Evolutionary conservation across 2,329 filamentous ascomycete genomes (phyloP), one percentile per base, ranked within the genome.

Genomic region (Ploettnerulaceae sp.): DNA sequence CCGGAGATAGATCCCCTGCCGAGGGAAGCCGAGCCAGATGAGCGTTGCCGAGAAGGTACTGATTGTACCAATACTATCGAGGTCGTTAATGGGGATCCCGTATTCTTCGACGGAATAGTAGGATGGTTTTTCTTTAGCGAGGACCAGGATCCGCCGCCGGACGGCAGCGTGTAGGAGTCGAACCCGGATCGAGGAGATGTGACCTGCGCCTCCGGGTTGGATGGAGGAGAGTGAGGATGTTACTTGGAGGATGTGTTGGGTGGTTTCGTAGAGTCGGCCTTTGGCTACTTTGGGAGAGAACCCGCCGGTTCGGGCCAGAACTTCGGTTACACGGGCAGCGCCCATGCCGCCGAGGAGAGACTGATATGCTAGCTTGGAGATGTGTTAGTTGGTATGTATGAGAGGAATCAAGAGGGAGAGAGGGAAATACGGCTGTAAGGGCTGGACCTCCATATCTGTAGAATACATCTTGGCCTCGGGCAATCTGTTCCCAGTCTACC

Each of bases 401-500:
- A 28, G n/a, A 3, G 20, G 4, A 18, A 21, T n/a, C 8, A 12
- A 15, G 14, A 29, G 5, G 8, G 5, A 29, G n/a, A 11, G 4
- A 33, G 29, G 33, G 12, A 56, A 66, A 57, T 59, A 72, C 71
- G 7, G 69, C 79, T 6, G 81, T 84, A 15, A 89, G 65, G 17
- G 76, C 76, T 1, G 83, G 77, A 0, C 79, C 80, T 14, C 79
- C 84, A 63, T 89, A 90, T 26, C 86, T 77, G 63, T 87, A 89
- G 59, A 89, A 88, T 0, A 89, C 77, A 55, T 85, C 77, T 61
- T 91, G 86, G 0, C 86, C 86, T 58, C 86, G 72, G 49, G 74
- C 71, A 46, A 91, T 82, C 60, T 89, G 84, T 2, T 75, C 75
- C 85, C 84, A 90, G 61, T 89, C 79, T 2, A 90, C 86, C 84